Percentiles rank a stretch among this genome's conserved stretches.
These are phyloP conservation scores for Hymenoscyphus albidus DNA, from an alignment of 2,329 filamentous ascomycete species.

Conservation along the genomic window DNA sequence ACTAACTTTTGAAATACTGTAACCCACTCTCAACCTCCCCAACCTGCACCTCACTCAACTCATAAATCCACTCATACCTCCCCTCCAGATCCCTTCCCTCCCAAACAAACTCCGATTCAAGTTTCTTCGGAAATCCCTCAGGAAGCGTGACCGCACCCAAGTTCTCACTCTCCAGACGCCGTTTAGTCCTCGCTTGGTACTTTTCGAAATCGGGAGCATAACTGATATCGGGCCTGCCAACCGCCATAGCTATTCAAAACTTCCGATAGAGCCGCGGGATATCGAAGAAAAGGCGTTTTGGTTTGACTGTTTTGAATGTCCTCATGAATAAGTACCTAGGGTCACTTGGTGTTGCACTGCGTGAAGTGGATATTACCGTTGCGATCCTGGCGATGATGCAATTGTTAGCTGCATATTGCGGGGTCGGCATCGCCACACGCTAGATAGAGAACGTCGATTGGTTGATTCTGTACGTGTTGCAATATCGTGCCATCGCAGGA, in stretches of 20 bases:
- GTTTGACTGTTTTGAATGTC: background rate
- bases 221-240: constrained; percentile 50
- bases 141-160: constrained; percentile 42
- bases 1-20: constrained; percentile 37
- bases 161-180: constrained; percentile 41
- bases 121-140: constrained; percentile 45
- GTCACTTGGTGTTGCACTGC: background rate
- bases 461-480: background rate
- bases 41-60: constrained; percentile 44
- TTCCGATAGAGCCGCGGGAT: background rate
- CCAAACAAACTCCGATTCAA: constrained; percentile 54
- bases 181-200: constrained; percentile 48
- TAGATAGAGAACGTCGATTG: background rate
- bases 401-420: background rate
- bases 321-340: background rate
- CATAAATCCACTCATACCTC: constrained; percentile 51
- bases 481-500: background rate
- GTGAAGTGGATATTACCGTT: background rate
- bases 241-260: background rate
- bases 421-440: background rate
- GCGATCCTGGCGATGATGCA: background rate
- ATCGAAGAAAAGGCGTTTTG: background rate
- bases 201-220: constrained; percentile 53
- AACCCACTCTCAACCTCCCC: constrained; percentile 46
- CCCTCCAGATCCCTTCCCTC: constrained; percentile 47